Conservation (phyloP, 2,329 filamentous ascomycete genomes). For the Cercospora janseana region DNA sequence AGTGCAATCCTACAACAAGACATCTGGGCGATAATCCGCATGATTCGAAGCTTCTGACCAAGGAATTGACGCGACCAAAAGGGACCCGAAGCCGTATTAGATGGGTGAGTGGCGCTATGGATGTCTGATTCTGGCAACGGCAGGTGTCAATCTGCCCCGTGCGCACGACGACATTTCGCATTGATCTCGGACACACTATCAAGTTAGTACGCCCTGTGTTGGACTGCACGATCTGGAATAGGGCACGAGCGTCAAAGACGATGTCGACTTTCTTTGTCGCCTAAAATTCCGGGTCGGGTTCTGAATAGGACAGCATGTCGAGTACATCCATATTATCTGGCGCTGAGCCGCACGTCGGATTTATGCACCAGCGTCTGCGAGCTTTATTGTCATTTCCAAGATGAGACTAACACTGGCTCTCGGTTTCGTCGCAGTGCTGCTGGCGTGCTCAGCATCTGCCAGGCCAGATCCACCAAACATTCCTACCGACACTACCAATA, state of each 20-base stretch:
- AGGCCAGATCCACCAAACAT: slow-evolving; percentile 2
- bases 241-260: background rate
- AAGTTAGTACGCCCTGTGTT: too few species aligned
- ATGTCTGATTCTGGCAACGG: slow-evolving; percentile 16
- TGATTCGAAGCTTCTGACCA: slow-evolving; percentile 28
- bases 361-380: too few species aligned
- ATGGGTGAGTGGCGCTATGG: slow-evolving; percentile 28
- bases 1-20: slow-evolving; percentile 12
- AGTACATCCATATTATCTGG: too few species aligned
- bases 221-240: too few species aligned
- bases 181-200: background rate
- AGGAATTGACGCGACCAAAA: slow-evolving; percentile 28
- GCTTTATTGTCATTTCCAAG: background rate
- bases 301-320: slow-evolving; percentile 6
- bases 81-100: slow-evolving; percentile 25
- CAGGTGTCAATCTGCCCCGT: background rate
- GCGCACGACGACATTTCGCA: background rate
- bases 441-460: background rate
- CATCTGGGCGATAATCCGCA: slow-evolving; percentile 25
- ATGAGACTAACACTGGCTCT: background rate
- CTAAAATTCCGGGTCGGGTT: background rate
- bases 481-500: slow-evolving; percentile 6
- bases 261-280: slow-evolving; percentile 5
- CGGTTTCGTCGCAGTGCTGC: background rate
- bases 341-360: too few species aligned